Percentiles rank a stretch among this genome's conserved stretches.
Evolutionary conservation across 2,329 filamentous ascomycete genomes (phyloP).

Genomic region (Didymella segeticola): DNA sequence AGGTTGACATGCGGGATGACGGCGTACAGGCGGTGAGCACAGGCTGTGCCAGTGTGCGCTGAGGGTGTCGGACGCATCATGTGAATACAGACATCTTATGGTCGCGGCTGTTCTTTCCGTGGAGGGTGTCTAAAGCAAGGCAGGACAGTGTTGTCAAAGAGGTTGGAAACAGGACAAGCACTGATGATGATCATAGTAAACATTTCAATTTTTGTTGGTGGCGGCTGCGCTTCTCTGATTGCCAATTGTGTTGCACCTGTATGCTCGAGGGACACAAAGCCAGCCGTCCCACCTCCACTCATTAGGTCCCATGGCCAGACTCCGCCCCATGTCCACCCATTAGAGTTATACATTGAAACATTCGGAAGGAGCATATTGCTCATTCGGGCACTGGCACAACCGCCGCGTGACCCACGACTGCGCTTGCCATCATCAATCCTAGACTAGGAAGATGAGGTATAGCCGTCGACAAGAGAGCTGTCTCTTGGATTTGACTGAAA

Average conservation of each 20-base stretch:
- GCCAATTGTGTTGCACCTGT: constrained; percentile 18
- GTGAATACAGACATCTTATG: not conserved
- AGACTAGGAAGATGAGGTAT: constrained; percentile 36
- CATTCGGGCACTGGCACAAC: constrained; percentile 16
- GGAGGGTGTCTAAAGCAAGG: not conserved
- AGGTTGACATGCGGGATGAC: constrained; percentile 5
- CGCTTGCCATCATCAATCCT: constrained; percentile 36
- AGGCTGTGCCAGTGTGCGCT: constrained; percentile 5
- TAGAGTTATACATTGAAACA: constrained; percentile 34
- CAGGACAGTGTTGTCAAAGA: not conserved
- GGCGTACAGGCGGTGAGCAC: constrained; percentile 13
- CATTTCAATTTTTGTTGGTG: constrained; percentile 8
- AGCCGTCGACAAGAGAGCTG: constrained; percentile 44
- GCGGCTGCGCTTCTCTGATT: not conserved
- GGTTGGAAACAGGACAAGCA: not conserved
- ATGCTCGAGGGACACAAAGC: constrained; percentile 13
- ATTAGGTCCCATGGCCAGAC: constrained; percentile 20
- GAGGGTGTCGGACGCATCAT: constrained; percentile 3
- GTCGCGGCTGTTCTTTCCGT: not conserved
- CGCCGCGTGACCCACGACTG: constrained; percentile 33
- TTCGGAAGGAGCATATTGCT: constrained; percentile 20
- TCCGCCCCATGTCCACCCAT: constrained; percentile 19
- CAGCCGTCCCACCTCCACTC: constrained; percentile 23
- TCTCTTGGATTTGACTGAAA: constrained; percentile 32
- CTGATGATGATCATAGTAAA: not conserved